Conservation (phyloP, 164 flowering plant species). For the Vitis riparia region DNA sequence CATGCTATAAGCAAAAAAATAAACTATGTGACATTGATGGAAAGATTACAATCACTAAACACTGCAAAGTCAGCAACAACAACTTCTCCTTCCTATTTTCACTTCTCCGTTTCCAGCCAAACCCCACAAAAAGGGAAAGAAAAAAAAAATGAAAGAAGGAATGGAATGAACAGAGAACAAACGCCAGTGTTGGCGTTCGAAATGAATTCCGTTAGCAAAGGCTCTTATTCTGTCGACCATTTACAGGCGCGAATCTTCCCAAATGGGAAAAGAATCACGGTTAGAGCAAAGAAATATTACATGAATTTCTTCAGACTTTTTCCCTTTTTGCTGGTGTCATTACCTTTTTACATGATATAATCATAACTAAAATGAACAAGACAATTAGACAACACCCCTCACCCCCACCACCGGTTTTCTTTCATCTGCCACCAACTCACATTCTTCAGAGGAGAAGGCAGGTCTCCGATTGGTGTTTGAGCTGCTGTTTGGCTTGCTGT, state of each 20-base stretch:
- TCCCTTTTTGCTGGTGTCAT: constrained; percentile 12
- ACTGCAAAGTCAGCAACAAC: neutral
- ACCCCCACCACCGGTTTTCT: neutral
- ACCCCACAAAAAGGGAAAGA: neutral
- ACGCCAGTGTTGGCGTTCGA: neutral
- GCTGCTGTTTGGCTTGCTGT: constrained; percentile 63
- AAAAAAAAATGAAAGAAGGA: neutral
- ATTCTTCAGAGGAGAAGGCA: constrained; percentile 27
- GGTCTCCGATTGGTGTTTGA: constrained; percentile 34
- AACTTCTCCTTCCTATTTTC: neutral
- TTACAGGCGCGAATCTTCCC: constrained; percentile 27
- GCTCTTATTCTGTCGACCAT: constrained; percentile 34
- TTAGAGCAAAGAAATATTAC: constrained; percentile 21
- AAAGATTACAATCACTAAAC: constrained; percentile 1
- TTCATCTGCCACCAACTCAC: neutral
- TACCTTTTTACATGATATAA: constrained; percentile 16
- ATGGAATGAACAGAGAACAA: neutral
- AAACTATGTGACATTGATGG: neutral
- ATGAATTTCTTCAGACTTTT: constrained; percentile 9
- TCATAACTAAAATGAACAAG: constrained; percentile 3
- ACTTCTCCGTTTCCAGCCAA: neutral
- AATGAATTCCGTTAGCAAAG: constrained; percentile 22
- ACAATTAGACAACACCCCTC: constrained; percentile 1
- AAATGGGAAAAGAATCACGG: constrained; percentile 16
- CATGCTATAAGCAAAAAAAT: too few relatives aligned